phyloP scores from a whole-genome alignment of 768 basidiomycete genomes.

The Candolleomyces efflorescens region DNA sequence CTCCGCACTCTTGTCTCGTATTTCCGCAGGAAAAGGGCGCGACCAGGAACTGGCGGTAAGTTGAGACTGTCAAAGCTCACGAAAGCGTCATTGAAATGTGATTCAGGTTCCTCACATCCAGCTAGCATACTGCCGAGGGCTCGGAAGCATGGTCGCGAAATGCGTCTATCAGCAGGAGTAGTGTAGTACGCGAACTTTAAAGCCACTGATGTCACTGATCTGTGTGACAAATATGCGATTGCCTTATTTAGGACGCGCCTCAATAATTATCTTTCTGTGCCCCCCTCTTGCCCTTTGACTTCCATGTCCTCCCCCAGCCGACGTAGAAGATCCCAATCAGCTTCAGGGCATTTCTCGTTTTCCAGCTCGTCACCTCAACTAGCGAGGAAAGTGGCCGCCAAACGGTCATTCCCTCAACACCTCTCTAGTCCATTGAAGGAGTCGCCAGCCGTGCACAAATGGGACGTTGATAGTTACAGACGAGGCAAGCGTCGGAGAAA shows the following conservation, averaged over 20 bases:
- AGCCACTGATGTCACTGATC: neutral
- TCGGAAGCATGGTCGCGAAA: neutral
- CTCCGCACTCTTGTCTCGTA: neutral
- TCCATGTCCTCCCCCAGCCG: slow-evolving; percentile 27
- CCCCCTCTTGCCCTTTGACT: neutral
- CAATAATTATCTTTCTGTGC: neutral
- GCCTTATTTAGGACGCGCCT: neutral
- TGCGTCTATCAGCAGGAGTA: neutral
- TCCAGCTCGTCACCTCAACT: slow-evolving; percentile 23
- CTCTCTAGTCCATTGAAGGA: slow-evolving; percentile 23
- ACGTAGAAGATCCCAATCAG: slow-evolving; percentile 54
- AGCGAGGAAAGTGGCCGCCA: slow-evolving; percentile 40
- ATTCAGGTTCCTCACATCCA: neutral
- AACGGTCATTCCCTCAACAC: slow-evolving; percentile 45
- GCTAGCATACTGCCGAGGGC: neutral
- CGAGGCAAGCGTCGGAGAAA: slow-evolving; percentile 52
- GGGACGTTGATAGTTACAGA: slow-evolving; percentile 51
- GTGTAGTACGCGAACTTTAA: neutral
- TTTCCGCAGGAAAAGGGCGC: neutral
- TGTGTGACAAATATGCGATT: neutral
- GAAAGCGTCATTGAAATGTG: neutral
- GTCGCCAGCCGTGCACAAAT: slow-evolving; percentile 32
- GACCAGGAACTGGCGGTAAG: neutral
- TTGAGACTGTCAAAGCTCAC: neutral
- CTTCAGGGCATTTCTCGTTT: slow-evolving; percentile 23